These are phyloP conservation scores for Aspergillus puulaauensis DNA, from an alignment of 2,329 filamentous ascomycete species.

Conservation along the genomic window DNA sequence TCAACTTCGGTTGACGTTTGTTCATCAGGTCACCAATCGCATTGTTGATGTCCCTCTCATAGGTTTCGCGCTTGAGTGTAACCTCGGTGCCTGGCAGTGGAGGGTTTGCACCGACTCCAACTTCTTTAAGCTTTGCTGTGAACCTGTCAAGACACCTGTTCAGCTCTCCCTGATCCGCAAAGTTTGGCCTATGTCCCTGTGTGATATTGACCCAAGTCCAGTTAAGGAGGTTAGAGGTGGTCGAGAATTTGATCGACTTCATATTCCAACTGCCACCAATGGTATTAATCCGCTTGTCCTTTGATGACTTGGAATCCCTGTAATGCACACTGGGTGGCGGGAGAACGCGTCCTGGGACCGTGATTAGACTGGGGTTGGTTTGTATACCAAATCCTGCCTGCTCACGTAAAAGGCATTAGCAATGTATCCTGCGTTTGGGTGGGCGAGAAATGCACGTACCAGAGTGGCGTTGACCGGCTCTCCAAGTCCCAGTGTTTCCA, in stretches of 20 bases:
- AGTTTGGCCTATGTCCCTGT: background rate
- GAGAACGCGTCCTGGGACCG: constrained; percentile 71
- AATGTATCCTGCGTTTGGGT: background rate
- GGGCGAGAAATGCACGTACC: constrained; percentile 28
- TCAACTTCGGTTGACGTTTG: constrained; percentile 34
- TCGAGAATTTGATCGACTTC: constrained; percentile 55
- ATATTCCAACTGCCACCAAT: constrained; percentile 71
- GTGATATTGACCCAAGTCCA: constrained; percentile 28
- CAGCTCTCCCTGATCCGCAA: constrained; percentile 13
- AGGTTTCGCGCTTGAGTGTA: constrained; percentile 12
- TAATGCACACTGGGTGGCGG: constrained; percentile 63
- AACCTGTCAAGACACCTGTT: constrained; percentile 18
- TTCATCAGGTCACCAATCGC: constrained; percentile 24
- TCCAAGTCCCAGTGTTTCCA: constrained; percentile 57
- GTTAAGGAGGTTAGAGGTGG: constrained; percentile 39
- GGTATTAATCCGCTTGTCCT: constrained; percentile 18
- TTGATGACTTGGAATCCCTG: constrained; percentile 19
- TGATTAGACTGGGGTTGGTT: constrained; percentile 55
- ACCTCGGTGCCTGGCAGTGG: constrained; percentile 18
- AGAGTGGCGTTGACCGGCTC: constrained; percentile 44
- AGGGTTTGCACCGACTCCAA: constrained; percentile 24
- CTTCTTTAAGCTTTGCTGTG: constrained; percentile 22
- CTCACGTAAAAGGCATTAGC: constrained; percentile 3
- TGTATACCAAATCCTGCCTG: constrained; percentile 62
- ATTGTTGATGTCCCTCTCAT: constrained; percentile 20